phyloP scores from a whole-genome alignment of 106 monocot genomes.

The Agapanthus africanus region DNA sequence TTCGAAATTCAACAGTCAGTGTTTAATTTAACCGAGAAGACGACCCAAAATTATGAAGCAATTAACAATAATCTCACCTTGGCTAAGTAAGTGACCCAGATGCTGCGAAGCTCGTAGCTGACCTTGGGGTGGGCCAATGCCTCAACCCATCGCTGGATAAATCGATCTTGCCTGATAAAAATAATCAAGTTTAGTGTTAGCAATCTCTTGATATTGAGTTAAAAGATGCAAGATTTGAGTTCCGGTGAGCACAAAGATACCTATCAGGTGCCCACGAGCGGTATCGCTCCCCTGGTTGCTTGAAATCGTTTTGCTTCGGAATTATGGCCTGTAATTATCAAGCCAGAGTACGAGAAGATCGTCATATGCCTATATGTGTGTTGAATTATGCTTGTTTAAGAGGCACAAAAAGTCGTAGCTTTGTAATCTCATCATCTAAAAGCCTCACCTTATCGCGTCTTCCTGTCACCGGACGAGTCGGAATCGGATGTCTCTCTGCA shows the following conservation, averaged over 20 bases:
- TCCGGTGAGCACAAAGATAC: constrained; percentile 11
- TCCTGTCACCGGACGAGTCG: constrained; percentile 31
- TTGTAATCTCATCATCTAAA: too few species aligned
- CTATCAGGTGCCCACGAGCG: constrained; percentile 67
- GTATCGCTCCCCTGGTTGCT: constrained; percentile 81
- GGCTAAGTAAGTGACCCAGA: constrained; percentile 54
- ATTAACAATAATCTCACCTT: constrained; percentile 26
- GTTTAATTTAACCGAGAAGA: background rate
- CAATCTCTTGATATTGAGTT: background rate
- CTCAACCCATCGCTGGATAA: constrained; percentile 49
- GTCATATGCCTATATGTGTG: background rate
- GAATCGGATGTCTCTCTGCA: constrained; percentile 42
- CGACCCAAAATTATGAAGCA: too few species aligned
- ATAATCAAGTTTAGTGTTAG: background rate
- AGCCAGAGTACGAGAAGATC: background rate
- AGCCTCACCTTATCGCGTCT: constrained; percentile 50
- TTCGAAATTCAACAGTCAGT: too few species aligned
- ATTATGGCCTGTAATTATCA: constrained; percentile 21
- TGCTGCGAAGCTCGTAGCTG: constrained; percentile 54
- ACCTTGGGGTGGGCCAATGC: constrained; percentile 57
- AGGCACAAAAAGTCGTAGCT: too few species aligned
- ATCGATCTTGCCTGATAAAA: constrained; percentile 61
- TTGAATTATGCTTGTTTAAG: background rate
- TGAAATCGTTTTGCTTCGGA: constrained; percentile 61
- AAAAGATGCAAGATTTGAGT: background rate